These are phyloP conservation scores for Miamiensis avidus DNA, from an alignment of 169 alveolate species.

Conservation along the genomic window DNA sequence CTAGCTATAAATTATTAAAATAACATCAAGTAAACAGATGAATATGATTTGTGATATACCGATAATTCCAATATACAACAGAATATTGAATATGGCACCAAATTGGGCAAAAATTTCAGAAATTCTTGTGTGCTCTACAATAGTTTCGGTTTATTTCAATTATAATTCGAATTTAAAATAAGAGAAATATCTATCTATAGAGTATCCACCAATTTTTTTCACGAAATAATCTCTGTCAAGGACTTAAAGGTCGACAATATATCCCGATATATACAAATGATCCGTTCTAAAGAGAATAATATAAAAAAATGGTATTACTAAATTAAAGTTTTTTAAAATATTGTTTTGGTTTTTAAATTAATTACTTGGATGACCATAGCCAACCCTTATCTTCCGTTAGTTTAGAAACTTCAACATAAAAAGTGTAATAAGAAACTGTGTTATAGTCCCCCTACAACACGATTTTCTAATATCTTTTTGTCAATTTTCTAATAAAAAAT, in stretches of 20 bases:
- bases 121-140: neutral
- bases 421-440: neutral
- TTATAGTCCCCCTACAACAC: neutral
- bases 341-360: no score
- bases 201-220: neutral
- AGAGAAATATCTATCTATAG: neutral
- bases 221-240: neutral
- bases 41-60: neutral
- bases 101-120: neutral
- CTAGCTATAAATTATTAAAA: neutral
- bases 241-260: neutral
- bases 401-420: neutral
- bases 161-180: neutral
- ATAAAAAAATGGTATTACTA: no score
- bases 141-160: neutral
- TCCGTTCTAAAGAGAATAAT: neutral
- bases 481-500: neutral
- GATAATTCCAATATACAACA: neutral
- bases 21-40: neutral
- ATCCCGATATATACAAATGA: neutral
- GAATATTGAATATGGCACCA: neutral
- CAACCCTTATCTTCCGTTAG: neutral
- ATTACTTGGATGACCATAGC: neutral
- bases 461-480: neutral
- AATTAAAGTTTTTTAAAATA: no score